Conservation (phyloP, 2,329 filamentous ascomycete genomes). For the Ophiocordyceps sinensis region DNA sequence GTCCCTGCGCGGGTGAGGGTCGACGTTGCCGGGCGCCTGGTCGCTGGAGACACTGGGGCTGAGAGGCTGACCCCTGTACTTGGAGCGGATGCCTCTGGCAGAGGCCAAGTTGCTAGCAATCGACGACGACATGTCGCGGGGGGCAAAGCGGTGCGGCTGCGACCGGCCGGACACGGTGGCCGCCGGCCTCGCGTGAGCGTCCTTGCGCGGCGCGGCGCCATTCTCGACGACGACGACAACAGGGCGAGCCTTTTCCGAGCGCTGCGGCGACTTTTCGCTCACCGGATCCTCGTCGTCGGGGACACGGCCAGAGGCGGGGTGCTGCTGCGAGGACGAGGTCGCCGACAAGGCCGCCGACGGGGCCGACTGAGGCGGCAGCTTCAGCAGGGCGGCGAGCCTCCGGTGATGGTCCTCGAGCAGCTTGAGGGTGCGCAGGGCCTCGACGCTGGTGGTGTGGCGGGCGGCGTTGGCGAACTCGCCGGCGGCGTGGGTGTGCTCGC, state of each 20-base stretch:
- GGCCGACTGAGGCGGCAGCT: conserved; percentile 40
- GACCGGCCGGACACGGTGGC: conserved; percentile 12
- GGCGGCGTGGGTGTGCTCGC: conserved; percentile 78
- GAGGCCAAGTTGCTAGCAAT: conserved; percentile 83
- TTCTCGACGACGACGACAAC: background rate
- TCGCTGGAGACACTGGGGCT: conserved; percentile 62
- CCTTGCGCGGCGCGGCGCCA: conserved; percentile 1
- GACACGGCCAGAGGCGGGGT: conserved; percentile 6
- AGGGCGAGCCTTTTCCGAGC: background rate
- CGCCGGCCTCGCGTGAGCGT: conserved; percentile 12
- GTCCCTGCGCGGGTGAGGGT: conserved; percentile 36
- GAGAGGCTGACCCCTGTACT: conserved; percentile 50
- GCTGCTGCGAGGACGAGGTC: background rate
- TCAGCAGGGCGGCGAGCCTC: conserved; percentile 67
- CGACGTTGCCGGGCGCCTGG: conserved; percentile 56
- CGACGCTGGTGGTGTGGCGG: conserved; percentile 47
- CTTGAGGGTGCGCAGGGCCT: conserved; percentile 71
- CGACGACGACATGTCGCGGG: conserved; percentile 61
- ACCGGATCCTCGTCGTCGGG: conserved; percentile 5
- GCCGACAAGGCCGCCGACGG: conserved; percentile 13
- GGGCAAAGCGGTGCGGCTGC: conserved; percentile 35
- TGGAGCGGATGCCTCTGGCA: conserved; percentile 61
- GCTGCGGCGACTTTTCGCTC: conserved; percentile 11
- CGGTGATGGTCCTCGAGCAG: conserved; percentile 82
- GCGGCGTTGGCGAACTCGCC: conserved; percentile 77